Evolutionary conservation across 1,284 basidiomycete genomes (phyloP), one percentile per base, ranked within the genome.

Genomic region (Hymenochaete sp.): DNA sequence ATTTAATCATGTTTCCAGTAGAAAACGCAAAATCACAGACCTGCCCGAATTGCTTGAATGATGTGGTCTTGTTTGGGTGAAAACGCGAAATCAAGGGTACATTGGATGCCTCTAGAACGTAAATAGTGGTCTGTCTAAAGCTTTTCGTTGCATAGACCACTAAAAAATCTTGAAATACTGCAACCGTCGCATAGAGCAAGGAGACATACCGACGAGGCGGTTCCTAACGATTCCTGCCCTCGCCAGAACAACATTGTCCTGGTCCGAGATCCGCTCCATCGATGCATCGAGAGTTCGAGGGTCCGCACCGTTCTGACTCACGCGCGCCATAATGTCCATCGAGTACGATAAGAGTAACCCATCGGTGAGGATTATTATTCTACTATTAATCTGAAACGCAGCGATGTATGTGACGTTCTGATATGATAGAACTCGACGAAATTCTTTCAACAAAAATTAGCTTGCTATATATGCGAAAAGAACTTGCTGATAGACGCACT

Each of bases 121-220:
- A 66, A 16, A 81, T 57, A 59, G 71, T 72, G 2, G 72, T 61
- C 50, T 80, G 73, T 35, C 83, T 56, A 36, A 79, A 67, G 39
- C 69, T 70, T 62, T 81, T 86, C 24, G 72, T 65, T 5, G 74
- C 74, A 60, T 78, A 87, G 19, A 84, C 67, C 33, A 88, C 85
- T 87, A 19, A 31, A 19, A 21, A 41, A 9, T 4, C 9, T 25
- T 25, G 38, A 35, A 10, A 47, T 33, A 18, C 29, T 38, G 6
- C 28, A 42, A 28, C 41, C 14, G n/a, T 33, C 33, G 40, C 33
- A 25, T 35, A 33, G 21, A 27, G 27, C 28, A 45, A 5, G n/a
- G 24, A 38, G 8, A 59, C 62, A 56, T 52, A 83, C 82, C 54
- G 29, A 84, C 58, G 2, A 71, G 68, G 32, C 72, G 69, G 29